Percentiles rank a stretch among this genome's conserved stretches.
phyloP scores from a whole-genome alignment of 2,329 filamentous ascomycete species.

The Paecilomyces niveus region DNA sequence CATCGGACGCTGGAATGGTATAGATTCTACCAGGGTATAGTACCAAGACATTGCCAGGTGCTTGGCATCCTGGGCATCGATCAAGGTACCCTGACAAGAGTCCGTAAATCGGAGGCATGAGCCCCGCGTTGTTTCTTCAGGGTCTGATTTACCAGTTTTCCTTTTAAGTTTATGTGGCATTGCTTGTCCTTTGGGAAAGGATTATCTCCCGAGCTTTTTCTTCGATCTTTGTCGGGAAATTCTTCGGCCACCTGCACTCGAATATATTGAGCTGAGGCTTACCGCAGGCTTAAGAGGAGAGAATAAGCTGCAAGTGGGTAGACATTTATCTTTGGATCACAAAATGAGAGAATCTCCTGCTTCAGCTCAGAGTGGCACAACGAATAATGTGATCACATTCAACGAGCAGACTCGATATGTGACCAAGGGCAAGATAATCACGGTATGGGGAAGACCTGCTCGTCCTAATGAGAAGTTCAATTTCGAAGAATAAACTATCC shows the following conservation, averaged over 20 bases:
- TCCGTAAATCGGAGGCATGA: background rate
- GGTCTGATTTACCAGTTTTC: background rate
- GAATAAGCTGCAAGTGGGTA: background rate
- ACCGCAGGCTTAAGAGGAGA: background rate
- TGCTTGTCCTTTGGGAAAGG: background rate
- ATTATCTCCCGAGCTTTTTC: background rate
- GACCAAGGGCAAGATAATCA: slow-evolving; percentile 44
- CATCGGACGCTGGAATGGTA: background rate
- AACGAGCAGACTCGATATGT: slow-evolving; percentile 54
- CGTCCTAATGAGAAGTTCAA: background rate
- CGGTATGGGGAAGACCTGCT: slow-evolving; percentile 24
- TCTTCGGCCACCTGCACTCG: background rate
- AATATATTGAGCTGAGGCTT: background rate
- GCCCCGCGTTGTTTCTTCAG: background rate
- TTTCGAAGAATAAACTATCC: background rate
- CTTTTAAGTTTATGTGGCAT: background rate
- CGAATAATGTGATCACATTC: slow-evolving; percentile 27
- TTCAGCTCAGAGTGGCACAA: background rate
- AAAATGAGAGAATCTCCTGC: background rate
- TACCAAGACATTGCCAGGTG: background rate
- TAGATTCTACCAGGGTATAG: background rate
- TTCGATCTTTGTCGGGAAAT: background rate
- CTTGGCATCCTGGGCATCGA: background rate
- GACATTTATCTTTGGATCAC: background rate
- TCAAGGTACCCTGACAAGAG: background rate